Conservation (phyloP, 1,139 yeast genomes). For the Taphrina flavorubra region DNA sequence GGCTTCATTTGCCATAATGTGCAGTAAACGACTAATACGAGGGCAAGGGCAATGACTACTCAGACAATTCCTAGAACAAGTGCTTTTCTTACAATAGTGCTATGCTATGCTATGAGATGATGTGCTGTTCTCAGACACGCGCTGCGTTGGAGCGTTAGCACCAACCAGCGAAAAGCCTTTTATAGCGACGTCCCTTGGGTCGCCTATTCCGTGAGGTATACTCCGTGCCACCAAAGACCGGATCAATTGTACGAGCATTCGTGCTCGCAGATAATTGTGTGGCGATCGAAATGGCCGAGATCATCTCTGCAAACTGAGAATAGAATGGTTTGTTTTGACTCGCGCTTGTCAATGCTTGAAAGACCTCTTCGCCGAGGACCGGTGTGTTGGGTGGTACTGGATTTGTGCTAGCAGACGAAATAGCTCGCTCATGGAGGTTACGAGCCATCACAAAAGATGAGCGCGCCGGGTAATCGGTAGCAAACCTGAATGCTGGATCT, state of each 20-base stretch:
- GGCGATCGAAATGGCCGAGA: neutral
- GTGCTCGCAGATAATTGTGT: neutral
- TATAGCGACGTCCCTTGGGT: neutral
- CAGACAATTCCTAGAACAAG: too few relatives aligned
- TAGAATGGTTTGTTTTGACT: constrained; percentile 1
- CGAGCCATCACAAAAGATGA: constrained; percentile 1
- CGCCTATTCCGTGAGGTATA: neutral
- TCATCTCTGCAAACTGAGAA: constrained; percentile 10
- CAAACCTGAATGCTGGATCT: neutral
- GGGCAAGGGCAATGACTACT: too few relatives aligned
- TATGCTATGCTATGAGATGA: too few relatives aligned
- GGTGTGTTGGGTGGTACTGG: neutral
- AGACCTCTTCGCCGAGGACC: neutral
- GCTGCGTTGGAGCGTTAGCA: neutral
- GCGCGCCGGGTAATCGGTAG: neutral
- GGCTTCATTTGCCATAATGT: too few relatives aligned
- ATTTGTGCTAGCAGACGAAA: neutral
- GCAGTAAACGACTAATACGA: too few relatives aligned
- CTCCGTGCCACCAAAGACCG: neutral
- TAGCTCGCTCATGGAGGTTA: constrained; percentile 4
- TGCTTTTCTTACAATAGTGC: too few relatives aligned
- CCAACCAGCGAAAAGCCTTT: neutral
- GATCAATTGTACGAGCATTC: neutral
- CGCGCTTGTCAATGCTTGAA: neutral
- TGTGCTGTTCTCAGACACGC: too few relatives aligned